Base-by-base conservation (phyloP, 2,329 filamentous ascomycete genomes). In the Pseudohalonectria lignicola region DNA sequence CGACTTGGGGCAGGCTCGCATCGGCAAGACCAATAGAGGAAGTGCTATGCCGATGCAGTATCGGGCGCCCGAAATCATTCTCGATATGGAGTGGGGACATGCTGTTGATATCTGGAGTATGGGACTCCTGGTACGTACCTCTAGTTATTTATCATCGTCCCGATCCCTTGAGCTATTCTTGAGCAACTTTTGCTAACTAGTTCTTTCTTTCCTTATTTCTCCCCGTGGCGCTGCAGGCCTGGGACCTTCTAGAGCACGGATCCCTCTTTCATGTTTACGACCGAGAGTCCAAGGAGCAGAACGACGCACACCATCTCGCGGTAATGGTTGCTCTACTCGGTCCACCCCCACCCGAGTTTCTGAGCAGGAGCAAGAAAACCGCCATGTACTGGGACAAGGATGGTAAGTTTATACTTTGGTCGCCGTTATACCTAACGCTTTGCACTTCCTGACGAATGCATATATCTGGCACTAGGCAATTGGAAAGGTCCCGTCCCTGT, bases 1-100 rank as follows among this genome's bases (percentile, higher is more conserved):
- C 31, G 59, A 64, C 41, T 43, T 63, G 1, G 55, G 60, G 11
- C 53, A 59, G 41, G 59, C 60, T n/a, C 49, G 53, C n/a, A 49
- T 55, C 19, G 54, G 54, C 2, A n/a, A 31, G 34, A 1, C 31
- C 46, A 36, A 49, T 51, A 10, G 32, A 26, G 5, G 42, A 50
- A 46, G 41, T 4, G 53, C 49, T 5, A 56, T 56, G 52, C 54
- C 54, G 5, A 5, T 48, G 7, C 50, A 42, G 2, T 57, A 56
- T 36, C 51, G 55, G n/a, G 52, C 57, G 17, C 59, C 58, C 0
- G 60, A 62, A 40, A 51, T 63, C 6, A 54, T 61, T 43, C 49
- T 61, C 13, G 47, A 49, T 18, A 59, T 60, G 49, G 39, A 44
- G 1, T 62, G 58, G 57, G 50, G 52, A 9, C 43, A 47, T 28